Base-by-base conservation (phyloP, 306 rosid genomes). In the Cucurbita pepo region DNA sequence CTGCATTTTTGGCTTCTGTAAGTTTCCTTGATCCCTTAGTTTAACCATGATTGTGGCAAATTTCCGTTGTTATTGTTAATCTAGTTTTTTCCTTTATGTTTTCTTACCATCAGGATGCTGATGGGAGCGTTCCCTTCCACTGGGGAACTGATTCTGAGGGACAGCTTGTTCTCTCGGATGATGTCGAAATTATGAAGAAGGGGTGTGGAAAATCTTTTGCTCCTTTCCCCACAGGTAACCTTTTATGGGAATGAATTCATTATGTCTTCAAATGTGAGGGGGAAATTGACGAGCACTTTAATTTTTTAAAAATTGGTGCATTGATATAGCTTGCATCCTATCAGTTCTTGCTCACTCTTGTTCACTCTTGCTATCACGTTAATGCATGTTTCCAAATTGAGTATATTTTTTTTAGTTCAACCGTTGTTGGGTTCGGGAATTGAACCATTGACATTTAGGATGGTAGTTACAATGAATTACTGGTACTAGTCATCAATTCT, bases 141-240 rank as follows among this genome's bases (percentile, higher is more conserved):
- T 95, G 99, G 99, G 99, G 99, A 79, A 81, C 92, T 76, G 99
- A 95, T 82, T 85, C 90, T 41, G 99, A 89, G 81, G 97, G 89
- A 44, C 81, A 85, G 80, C 90, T 95, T 63, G 96, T 91, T 81
- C 66, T 91, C 59, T 82, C 96, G 4, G 99, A 91, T 78, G 92
- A 89, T 69, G 64, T 72, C 2, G 97, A 88, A 55, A 77, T 71
- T 52, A 80, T 89, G 81, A 77, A 82, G 69, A 85, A 85, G 83
- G 88, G 95, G 85, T 95, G 97, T 69, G 97, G 91, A 77, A 95
- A 85, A 76, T 95, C 99, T 69, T 88, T 80, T 80, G 99, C 95
- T 38, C 95, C 97, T 71, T 95, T 95, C 75, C 99, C 99, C 71
- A 86, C 85, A 88, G 99, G 99, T 94, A 89, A 81, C 61, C 69